Evolutionary conservation across 805 yeast species (phyloP), one percentile per base, ranked within the genome.

Genomic region (Saccharomycopsis synnaedendra): DNA sequence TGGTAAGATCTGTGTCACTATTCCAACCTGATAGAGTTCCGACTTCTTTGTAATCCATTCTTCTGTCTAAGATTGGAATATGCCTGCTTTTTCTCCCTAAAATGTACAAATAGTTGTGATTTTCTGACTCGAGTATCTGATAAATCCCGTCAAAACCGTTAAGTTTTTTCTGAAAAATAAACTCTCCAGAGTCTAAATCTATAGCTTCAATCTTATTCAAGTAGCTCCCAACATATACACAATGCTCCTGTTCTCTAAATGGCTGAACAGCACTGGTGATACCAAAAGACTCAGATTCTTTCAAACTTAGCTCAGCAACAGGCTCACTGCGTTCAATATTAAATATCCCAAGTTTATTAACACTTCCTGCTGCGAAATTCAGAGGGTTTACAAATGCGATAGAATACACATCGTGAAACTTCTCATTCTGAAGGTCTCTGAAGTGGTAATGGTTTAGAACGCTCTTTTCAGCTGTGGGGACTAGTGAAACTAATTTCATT

Each of bases 91-190:
- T 56, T 33, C 75, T 55, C 33, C 61, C 56, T 1, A 67, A 31
- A 1, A 59, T 58, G 46, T 60, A 70, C 4, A 67, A 19, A 44
- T 60, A 69, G 37, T 61, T 62, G 4, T 65, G 69, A 54, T 66
- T 69, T 1, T 54, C 56, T 27, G 70, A 63, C 31, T 55, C 60
- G 5, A 70, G 19, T 0, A 69, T 38, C 51, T 69, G 74, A 10
- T 56, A 59, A 11, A 59, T 56, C 3, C 66, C 75, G 19, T 51
- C 42, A 4, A 37, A 39, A 2, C 49, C 43, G 30, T 46, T 44
- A 9, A 37, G 41, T 36, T 42, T 34, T 36, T 11, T 47, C 28
- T 7, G 29, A 6, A 19, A 27, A 9, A 46, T 43, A 41, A 32
- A 10, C 5, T 39, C 29, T 6, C 43, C 36, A 3, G 45, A 48